Conservation (phyloP, 106 monocot genomes). For the Dioscorea alata region DNA sequence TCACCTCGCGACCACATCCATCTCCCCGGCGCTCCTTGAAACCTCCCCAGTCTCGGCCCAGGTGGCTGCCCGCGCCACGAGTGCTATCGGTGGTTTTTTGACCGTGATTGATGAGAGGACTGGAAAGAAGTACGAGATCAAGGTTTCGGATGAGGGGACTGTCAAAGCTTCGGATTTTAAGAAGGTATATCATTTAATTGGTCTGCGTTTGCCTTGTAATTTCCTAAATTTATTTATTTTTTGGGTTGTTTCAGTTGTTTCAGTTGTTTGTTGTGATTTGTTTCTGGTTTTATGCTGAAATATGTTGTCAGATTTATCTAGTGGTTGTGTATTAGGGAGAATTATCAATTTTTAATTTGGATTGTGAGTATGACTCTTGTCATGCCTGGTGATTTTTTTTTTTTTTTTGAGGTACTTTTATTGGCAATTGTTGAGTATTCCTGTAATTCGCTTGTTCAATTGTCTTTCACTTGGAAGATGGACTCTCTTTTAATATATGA, state of each 20-base stretch:
- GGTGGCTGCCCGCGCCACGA: conserved; percentile 6
- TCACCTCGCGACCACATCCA: conserved; percentile 34
- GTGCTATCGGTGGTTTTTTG: conserved; percentile 45
- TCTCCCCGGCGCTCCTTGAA: conserved; percentile 17
- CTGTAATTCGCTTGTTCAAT: too few relatives aligned
- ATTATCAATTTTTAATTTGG: too few relatives aligned
- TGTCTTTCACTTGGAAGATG: too few relatives aligned
- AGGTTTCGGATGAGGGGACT: conserved; percentile 81
- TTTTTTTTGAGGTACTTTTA: too few relatives aligned
- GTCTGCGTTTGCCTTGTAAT: not conserved
- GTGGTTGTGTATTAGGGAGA: too few relatives aligned
- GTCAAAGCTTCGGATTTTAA: conserved; percentile 80
- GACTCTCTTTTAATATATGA: too few relatives aligned
- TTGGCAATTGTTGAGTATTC: too few relatives aligned
- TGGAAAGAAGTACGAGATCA: conserved; percentile 65
- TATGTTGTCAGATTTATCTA: too few relatives aligned
- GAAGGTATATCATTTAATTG: conserved; percentile 33
- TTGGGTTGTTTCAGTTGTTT: not conserved
- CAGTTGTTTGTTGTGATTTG: too few relatives aligned
- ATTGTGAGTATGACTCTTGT: too few relatives aligned
- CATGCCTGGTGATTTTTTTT: too few relatives aligned
- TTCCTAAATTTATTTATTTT: not conserved
- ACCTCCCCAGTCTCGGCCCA: conserved; percentile 47
- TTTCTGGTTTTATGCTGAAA: too few relatives aligned
- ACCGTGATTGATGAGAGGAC: conserved; percentile 70